Conservation (phyloP, 2,329 filamentous ascomycete species). For the Xylariaceae sp. region DNA sequence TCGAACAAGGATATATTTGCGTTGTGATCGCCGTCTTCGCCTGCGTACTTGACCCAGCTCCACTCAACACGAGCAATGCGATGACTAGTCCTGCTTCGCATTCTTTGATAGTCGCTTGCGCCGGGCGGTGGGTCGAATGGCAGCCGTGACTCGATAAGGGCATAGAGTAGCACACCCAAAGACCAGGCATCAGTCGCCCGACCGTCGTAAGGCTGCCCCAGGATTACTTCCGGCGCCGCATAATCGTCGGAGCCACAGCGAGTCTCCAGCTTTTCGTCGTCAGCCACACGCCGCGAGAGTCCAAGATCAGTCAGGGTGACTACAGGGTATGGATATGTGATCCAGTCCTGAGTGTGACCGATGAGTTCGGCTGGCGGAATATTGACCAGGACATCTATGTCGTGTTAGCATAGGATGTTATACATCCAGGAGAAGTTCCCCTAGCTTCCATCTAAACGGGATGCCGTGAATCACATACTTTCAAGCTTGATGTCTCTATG, state of each 20-base stretch:
- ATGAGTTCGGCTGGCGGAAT: conserved; percentile 64
- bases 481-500: conserved; percentile 98
- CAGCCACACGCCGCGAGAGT: conserved; percentile 77
- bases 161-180: conserved; percentile 86
- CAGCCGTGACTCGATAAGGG: conserved; percentile 84
- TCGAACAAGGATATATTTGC: conserved; percentile 56
- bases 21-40: conserved; percentile 84
- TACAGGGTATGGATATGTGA: conserved; percentile 73
- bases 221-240: conserved; percentile 90
- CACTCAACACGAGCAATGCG: conserved; percentile 95
- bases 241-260: conserved; percentile 97
- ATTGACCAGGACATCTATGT: conserved; percentile 83
- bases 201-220: conserved; percentile 92
- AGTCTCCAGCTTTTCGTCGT: conserved; percentile 85
- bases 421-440: conserved; percentile 14
- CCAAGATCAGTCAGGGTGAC: conserved; percentile 89
- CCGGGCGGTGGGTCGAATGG: conserved; percentile 89
- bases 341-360: conserved; percentile 62
- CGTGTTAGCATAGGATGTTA: conserved; percentile 9
- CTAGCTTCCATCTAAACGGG: background rate
- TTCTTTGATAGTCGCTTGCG: conserved; percentile 69
- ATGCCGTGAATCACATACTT: conserved; percentile 52
- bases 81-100: conserved; percentile 79
- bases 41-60: conserved; percentile 85
- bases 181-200: conserved; percentile 93